A percentile compares a stretch with the other conserved stretches of the same genome.
phyloP scores from a whole-genome alignment of 164 flowering plant genomes.

The Echeveria elegans region DNA sequence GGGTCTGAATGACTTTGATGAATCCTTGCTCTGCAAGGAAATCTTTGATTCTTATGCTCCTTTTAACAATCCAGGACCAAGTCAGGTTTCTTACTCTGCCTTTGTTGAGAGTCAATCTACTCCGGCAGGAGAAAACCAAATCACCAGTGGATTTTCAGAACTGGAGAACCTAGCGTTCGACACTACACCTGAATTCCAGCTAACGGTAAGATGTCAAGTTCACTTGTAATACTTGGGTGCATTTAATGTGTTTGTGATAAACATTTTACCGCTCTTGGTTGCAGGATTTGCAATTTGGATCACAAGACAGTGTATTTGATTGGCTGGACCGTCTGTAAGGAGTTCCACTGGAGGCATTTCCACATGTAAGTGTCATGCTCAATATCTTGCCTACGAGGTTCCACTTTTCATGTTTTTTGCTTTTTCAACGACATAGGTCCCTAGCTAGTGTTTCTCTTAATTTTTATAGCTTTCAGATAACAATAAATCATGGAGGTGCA shows the following conservation, averaged over 20 bases:
- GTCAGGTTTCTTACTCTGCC: not conserved
- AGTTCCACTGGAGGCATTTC: not conserved
- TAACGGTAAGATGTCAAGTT: constrained; percentile 3
- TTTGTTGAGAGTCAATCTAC: not conserved
- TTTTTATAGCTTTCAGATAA: too few species aligned
- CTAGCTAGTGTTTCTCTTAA: too few species aligned
- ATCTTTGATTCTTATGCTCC: not conserved
- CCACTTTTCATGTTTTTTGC: too few species aligned
- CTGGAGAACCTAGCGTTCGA: constrained; percentile 4
- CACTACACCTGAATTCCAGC: constrained; percentile 8
- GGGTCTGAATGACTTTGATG: constrained; percentile 5
- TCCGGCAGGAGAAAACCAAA: not conserved
- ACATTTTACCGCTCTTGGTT: not conserved
- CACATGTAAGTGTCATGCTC: too few species aligned
- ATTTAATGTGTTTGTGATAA: not conserved
- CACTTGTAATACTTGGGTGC: too few species aligned
- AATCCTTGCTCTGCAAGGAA: constrained; percentile 1
- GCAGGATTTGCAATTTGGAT: constrained; percentile 4
- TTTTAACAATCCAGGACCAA: constrained; percentile 7
- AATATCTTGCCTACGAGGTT: too few species aligned
- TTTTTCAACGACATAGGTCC: too few species aligned
- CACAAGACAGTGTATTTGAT: constrained; percentile 7
- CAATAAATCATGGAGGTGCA: too few species aligned
- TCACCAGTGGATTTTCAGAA: not conserved
- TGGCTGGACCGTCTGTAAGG: not conserved